phyloP scores from a whole-genome alignment of 371 early-diverging fungal genomes.

The Mortierella sp. region DNA sequence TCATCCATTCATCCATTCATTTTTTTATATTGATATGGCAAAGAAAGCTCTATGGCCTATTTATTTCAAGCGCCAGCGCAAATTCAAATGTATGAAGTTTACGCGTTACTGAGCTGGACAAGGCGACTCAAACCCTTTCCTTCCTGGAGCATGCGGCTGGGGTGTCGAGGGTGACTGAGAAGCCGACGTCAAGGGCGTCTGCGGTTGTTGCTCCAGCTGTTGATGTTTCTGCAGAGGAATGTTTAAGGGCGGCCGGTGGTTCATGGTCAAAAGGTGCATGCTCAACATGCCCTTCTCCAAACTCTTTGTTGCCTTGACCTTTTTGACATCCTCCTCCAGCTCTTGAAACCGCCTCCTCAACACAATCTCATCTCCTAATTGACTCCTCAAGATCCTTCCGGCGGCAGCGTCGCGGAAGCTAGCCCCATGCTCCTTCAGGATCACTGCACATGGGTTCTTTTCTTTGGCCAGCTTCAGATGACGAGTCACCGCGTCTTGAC shows the following conservation, averaged over 20 bases:
- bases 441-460: slow-evolving; percentile 34
- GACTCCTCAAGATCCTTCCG: slow-evolving; percentile 18
- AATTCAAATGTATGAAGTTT: not conserved
- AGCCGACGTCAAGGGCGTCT: not conserved
- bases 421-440: slow-evolving; percentile 16
- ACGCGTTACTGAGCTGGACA: not conserved
- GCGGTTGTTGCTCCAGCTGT: not conserved
- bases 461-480: slow-evolving; percentile 32
- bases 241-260: not conserved
- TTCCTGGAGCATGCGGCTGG: not conserved
- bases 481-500: slow-evolving; percentile 51
- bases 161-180: not conserved
- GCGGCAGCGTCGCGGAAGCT: slow-evolving; percentile 36
- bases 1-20: too few relatives aligned
- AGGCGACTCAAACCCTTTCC: not conserved
- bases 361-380: slow-evolving; percentile 23
- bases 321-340: slow-evolving; percentile 27
- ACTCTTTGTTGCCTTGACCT: slow-evolving; percentile 14
- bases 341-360: slow-evolving; percentile 21
- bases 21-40: too few relatives aligned
- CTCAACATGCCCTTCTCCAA: slow-evolving; percentile 22
- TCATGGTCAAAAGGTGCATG: not conserved
- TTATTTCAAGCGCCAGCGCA: too few relatives aligned
- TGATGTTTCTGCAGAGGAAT: not conserved
- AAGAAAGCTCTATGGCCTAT: too few relatives aligned